A percentile compares a stretch with the other conserved stretches of the same genome.
Evolutionary conservation across 2,329 filamentous ascomycete genomes (phyloP).

Genomic region (Periconia macrospinosa): DNA sequence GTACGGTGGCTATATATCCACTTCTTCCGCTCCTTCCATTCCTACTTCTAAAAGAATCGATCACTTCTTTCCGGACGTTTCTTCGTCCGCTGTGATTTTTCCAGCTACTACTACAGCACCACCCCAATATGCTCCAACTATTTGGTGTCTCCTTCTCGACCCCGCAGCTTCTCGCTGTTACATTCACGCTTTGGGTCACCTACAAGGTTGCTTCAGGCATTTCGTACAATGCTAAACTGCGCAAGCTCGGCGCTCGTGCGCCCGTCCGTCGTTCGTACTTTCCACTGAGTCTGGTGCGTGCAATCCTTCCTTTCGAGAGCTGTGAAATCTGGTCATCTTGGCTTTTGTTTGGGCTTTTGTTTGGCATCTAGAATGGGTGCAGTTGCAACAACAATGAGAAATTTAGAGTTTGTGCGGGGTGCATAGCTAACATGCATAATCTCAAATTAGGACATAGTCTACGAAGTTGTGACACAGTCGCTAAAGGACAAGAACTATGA

Average conservation of each 20-base stretch:
- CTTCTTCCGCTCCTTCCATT: not conserved
- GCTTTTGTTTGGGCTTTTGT: too few species aligned
- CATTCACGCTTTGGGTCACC: conserved; percentile 19
- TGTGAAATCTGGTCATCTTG: not conserved
- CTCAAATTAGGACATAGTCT: conserved; percentile 58
- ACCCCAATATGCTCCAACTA: conserved; percentile 24
- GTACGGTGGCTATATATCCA: not conserved
- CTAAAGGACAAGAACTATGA: conserved; percentile 60
- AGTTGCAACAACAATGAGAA: not conserved
- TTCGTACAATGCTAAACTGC: conserved; percentile 41
- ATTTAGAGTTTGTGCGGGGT: not conserved
- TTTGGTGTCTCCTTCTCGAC: conserved; percentile 20
- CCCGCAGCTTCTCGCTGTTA: conserved; percentile 23
- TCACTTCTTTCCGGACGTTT: not conserved
- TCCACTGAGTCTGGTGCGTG: conserved; percentile 53
- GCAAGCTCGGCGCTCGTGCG: conserved; percentile 50
- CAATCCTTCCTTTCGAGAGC: not conserved
- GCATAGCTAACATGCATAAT: not conserved
- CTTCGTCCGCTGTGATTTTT: not conserved
- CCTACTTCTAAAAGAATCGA: not conserved
- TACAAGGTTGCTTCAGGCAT: conserved; percentile 22
- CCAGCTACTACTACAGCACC: not conserved
- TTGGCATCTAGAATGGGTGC: too few species aligned
- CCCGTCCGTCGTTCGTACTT: conserved; percentile 41
- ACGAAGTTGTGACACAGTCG: conserved; percentile 57